phyloP scores from a whole-genome alignment of 1,139 yeast genomes.

The Torulaspora globosa region DNA sequence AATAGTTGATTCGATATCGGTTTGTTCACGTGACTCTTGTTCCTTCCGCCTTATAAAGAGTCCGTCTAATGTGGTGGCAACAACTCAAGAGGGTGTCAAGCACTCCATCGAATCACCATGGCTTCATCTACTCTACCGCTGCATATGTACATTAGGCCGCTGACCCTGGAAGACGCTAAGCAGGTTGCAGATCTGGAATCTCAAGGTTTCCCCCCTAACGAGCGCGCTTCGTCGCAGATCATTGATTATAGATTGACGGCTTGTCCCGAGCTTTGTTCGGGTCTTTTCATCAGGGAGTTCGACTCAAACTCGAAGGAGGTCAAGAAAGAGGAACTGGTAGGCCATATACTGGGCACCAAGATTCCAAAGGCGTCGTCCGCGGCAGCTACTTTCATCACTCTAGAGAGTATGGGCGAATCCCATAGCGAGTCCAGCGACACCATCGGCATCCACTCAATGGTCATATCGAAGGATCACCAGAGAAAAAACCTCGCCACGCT shows the following conservation, averaged over 20 bases:
- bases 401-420: conserved; percentile 58
- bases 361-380: conserved; percentile 42
- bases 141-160: conserved; percentile 78
- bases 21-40: background rate
- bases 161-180: conserved; percentile 63
- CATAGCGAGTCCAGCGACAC: conserved; percentile 71
- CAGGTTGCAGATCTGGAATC: conserved; percentile 59
- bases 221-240: conserved; percentile 62
- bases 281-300: conserved; percentile 75
- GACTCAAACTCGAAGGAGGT: conserved; percentile 36
- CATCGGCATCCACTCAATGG: conserved; percentile 81
- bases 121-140: conserved; percentile 42
- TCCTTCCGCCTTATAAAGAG: background rate
- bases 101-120: conserved; percentile 2
- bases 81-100: background rate
- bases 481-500: conserved; percentile 79
- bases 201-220: conserved; percentile 65
- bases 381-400: conserved; percentile 49
- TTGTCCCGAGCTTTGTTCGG: conserved; percentile 90
- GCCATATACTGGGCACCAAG: conserved; percentile 83
- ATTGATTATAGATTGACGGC: conserved; percentile 64
- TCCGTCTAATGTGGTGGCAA: background rate
- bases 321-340: conserved; percentile 65
- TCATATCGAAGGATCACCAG: conserved; percentile 72
- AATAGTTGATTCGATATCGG: background rate